Conservation (phyloP, 495 filamentous ascomycete genomes). For the Tuber borchii region DNA sequence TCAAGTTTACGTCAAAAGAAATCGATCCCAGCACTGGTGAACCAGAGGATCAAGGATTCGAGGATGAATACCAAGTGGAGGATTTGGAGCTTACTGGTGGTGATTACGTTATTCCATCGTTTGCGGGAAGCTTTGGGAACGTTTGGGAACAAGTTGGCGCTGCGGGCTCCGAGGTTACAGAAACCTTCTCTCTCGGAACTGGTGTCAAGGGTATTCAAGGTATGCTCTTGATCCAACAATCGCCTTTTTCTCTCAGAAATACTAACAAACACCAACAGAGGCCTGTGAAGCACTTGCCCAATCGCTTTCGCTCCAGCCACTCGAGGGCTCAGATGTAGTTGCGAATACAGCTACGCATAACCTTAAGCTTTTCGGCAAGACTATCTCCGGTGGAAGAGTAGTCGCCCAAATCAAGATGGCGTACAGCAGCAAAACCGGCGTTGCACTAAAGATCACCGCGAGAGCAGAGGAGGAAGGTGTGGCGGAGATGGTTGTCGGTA, state of each 20-base stretch:
- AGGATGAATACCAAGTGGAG: slow-evolving; percentile 95
- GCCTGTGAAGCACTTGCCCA: slow-evolving; percentile 86
- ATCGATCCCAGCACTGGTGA: slow-evolving; percentile 92
- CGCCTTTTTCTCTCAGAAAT: slow-evolving; percentile 41
- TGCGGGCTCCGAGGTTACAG: slow-evolving; percentile 77
- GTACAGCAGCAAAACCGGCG: slow-evolving; percentile 80
- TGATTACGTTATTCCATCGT: slow-evolving; percentile 89
- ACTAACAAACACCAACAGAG: slow-evolving; percentile 52
- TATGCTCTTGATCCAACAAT: slow-evolving; percentile 48
- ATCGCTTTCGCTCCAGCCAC: slow-evolving; percentile 79
- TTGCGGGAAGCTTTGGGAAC: slow-evolving; percentile 89
- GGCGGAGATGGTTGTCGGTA: slow-evolving; percentile 73
- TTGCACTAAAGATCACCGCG: slow-evolving; percentile 88
- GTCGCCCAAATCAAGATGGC: slow-evolving; percentile 88
- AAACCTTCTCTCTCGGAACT: slow-evolving; percentile 76
- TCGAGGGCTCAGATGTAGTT: slow-evolving; percentile 87
- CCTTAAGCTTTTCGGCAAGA: slow-evolving; percentile 93
- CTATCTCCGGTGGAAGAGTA: slow-evolving; percentile 81
- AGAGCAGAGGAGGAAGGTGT: slow-evolving; percentile 89
- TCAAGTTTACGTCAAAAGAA: slow-evolving; percentile 97
- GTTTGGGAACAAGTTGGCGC: slow-evolving; percentile 94
- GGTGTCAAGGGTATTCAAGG: slow-evolving; percentile 87
- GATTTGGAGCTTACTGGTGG: slow-evolving; percentile 86
- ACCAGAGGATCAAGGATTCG: slow-evolving; percentile 85
- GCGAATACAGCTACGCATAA: slow-evolving; percentile 84